Evolutionary conservation across 495 filamentous ascomycete species (phyloP).

Genomic region (Neurospora tetraspora): DNA sequence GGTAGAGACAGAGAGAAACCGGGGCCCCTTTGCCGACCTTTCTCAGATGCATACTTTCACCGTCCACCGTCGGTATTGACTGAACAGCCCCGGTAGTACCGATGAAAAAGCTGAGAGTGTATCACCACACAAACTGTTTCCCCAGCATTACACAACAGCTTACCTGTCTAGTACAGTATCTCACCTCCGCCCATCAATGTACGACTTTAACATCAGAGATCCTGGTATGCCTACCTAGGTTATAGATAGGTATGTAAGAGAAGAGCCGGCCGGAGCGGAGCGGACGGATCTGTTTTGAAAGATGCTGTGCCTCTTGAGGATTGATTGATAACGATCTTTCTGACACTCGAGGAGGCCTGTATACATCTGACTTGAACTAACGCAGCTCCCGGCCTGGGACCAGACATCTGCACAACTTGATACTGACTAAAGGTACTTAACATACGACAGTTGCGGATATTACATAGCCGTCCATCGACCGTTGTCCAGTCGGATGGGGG

Average conservation of each 20-base stretch:
- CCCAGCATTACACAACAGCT: not conserved
- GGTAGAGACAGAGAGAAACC: not conserved
- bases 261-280: not conserved
- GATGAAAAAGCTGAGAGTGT: not conserved
- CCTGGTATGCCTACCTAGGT: not conserved
- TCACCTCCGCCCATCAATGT: not conserved
- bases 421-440: not conserved
- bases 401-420: not conserved
- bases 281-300: not conserved
- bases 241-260: not conserved
- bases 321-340: not conserved
- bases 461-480: not conserved
- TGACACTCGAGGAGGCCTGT: not conserved
- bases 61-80: not conserved
- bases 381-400: not conserved
- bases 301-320: not conserved
- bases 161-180: not conserved
- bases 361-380: not conserved
- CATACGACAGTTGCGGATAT: not conserved
- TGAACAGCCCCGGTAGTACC: not conserved
- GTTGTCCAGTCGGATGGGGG: not conserved
- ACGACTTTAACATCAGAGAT: not conserved
- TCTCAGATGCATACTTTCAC: not conserved
- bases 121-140: not conserved
- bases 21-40: not conserved